phyloP scores from a whole-genome alignment of 805 yeast genomes.

The Metschnikowia noctiluminum region DNA sequence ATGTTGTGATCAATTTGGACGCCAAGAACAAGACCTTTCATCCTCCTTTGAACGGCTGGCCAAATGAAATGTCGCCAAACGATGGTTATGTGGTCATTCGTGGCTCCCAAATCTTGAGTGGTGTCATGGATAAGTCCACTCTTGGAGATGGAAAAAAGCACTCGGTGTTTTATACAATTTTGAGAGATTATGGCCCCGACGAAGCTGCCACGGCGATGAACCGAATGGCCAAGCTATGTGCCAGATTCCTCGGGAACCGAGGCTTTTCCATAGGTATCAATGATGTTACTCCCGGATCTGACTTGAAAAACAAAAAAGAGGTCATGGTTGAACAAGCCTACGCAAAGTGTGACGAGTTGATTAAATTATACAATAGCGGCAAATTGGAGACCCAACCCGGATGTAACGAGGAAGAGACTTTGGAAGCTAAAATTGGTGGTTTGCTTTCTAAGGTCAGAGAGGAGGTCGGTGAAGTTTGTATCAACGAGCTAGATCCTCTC shows the following conservation, averaged over 20 bases:
- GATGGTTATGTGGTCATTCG: conserved; percentile 92
- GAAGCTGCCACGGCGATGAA: conserved; percentile 97
- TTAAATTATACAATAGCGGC: conserved; percentile 73
- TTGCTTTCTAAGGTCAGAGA: conserved; percentile 94
- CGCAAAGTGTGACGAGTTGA: conserved; percentile 85
- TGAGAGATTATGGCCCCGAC: conserved; percentile 94
- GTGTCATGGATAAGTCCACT: conserved; percentile 95
- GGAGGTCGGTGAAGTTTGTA: conserved; percentile 98
- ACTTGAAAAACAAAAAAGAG: conserved; percentile 75
- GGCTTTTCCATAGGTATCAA: conserved; percentile 97
- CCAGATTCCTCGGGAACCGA: conserved; percentile 88
- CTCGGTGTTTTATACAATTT: conserved; percentile 90
- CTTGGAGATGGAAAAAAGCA: conserved; percentile 98
- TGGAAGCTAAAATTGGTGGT: conserved; percentile 97
- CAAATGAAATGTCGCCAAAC: conserved; percentile 95
- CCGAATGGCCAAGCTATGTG: conserved; percentile 98
- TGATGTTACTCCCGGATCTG: conserved; percentile 91
- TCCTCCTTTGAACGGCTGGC: conserved; percentile 69
- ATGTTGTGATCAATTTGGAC: conserved; percentile 85
- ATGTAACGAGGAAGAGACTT: conserved; percentile 96
- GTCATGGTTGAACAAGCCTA: conserved; percentile 88
- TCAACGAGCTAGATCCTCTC: conserved; percentile 79
- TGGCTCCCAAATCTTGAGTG: conserved; percentile 84
- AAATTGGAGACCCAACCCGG: conserved; percentile 98
- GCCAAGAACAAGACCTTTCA: conserved; percentile 89